Percentiles rank a stretch among this genome's conserved stretches.
phyloP scores from a whole-genome alignment of 2,329 filamentous ascomycete genomes.

The Colletotrichum caudatum region DNA sequence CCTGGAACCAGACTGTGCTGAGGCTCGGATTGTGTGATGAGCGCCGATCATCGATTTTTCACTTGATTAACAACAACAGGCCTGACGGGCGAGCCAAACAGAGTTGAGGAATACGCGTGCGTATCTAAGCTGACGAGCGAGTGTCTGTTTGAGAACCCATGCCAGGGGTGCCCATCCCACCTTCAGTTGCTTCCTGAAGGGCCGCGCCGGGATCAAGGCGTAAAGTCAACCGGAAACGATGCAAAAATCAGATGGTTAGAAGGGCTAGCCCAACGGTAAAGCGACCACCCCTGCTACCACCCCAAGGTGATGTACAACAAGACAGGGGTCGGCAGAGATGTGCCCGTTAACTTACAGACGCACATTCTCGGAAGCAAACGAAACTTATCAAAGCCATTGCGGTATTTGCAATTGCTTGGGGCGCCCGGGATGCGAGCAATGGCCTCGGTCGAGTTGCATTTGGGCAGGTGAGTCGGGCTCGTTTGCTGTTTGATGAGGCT shows the following conservation, averaged over 20 bases:
- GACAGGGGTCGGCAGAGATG: constrained; percentile 27
- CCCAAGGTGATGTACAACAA: constrained; percentile 39
- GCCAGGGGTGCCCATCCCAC: constrained; percentile 3
- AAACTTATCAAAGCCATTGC: background rate
- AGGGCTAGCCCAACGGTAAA: constrained; percentile 37
- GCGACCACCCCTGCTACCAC: constrained; percentile 32
- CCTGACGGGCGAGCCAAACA: constrained; percentile 14
- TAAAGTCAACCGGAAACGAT: constrained; percentile 20
- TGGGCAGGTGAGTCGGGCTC: constrained; percentile 19
- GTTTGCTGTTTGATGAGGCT: constrained; percentile 7
- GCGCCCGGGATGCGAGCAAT: background rate
- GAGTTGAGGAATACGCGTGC: background rate
- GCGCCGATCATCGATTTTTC: constrained; percentile 33
- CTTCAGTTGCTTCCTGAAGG: background rate
- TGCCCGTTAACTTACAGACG: constrained; percentile 9
- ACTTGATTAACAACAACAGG: background rate
- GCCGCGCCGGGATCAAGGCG: constrained; percentile 13
- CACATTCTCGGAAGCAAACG: constrained; percentile 15
- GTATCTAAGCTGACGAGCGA: constrained; percentile 14
- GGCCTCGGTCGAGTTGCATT: background rate
- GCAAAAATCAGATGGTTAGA: constrained; percentile 2
- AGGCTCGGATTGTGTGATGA: constrained; percentile 29
- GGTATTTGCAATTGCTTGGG: background rate
- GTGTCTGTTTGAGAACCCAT: background rate
- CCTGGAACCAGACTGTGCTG: constrained; percentile 14